Evolutionary conservation across 2,329 filamentous ascomycete genomes (phyloP).

Genomic region (Fusarium succisae): DNA sequence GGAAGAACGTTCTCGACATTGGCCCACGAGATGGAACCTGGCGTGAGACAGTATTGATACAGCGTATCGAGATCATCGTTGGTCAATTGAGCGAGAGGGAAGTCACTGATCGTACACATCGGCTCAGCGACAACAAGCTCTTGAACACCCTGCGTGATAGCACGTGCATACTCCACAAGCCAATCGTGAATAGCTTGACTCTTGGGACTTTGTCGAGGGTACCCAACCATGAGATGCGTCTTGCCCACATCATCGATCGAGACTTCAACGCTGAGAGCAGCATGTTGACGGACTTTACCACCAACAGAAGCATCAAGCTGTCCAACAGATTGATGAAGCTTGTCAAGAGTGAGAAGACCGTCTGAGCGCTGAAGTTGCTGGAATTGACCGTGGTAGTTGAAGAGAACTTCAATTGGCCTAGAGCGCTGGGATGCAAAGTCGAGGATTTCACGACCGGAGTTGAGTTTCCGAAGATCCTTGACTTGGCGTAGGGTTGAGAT

Average conservation of each 20-base stretch:
- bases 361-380: background rate
- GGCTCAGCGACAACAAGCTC: background rate
- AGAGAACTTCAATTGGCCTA: background rate
- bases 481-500: background rate
- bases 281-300: background rate
- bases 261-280: background rate
- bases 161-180: background rate
- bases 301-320: background rate
- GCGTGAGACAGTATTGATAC: background rate
- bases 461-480: background rate
- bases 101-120: background rate
- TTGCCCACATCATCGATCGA: background rate
- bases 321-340: background rate
- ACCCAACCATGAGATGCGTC: background rate
- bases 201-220: background rate
- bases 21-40: background rate
- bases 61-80: background rate
- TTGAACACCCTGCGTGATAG: background rate
- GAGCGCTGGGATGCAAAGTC: background rate
- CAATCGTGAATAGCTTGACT: background rate
- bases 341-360: background rate
- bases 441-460: background rate
- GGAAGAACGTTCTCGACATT: background rate
- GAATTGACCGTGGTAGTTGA: background rate
- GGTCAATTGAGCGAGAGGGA: background rate